phyloP scores from a whole-genome alignment of 1,284 basidiomycete genomes.

The Marasmius tenuissimus region DNA sequence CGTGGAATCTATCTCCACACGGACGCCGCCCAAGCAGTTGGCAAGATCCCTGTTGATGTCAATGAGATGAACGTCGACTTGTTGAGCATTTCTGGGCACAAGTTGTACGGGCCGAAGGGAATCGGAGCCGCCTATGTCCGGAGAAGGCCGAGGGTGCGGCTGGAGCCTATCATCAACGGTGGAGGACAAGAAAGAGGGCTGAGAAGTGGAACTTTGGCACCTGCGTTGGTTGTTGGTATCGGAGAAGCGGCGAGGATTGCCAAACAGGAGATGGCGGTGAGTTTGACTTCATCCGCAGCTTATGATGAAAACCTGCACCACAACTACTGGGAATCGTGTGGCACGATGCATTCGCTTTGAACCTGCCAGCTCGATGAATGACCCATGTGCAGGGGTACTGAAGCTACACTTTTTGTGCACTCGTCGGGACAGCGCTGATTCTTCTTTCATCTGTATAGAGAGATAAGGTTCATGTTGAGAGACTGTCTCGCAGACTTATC shows the following conservation, averaged over 20 bases:
- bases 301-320: slow-evolving; percentile 56
- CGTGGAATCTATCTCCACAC: slow-evolving; percentile 95
- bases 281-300: slow-evolving; percentile 34
- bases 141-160: slow-evolving; percentile 86
- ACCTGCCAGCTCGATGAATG: slow-evolving; percentile 56
- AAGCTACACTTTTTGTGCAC: slow-evolving; percentile 29
- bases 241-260: slow-evolving; percentile 96
- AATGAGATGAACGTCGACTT: slow-evolving; percentile 96
- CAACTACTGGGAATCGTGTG: slow-evolving; percentile 36
- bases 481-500: slow-evolving; percentile 83
- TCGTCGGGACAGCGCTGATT: slow-evolving; percentile 20
- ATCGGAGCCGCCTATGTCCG: slow-evolving; percentile 95
- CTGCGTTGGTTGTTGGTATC: slow-evolving; percentile 89
- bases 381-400: slow-evolving; percentile 90
- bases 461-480: slow-evolving; percentile 80
- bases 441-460: slow-evolving; percentile 45
- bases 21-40: slow-evolving; percentile 95
- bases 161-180: slow-evolving; percentile 95
- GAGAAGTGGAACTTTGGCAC: slow-evolving; percentile 90
- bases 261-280: slow-evolving; percentile 88
- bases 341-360: slow-evolving; percentile 18
- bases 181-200: slow-evolving; percentile 98
- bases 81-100: slow-evolving; percentile 97
- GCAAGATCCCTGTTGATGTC: slow-evolving; percentile 91
- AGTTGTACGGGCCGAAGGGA: slow-evolving; percentile 98